These are phyloP conservation scores for Stentor coeruleus DNA, from an alignment of 73 alveolate genomes.

Conservation along the genomic window DNA sequence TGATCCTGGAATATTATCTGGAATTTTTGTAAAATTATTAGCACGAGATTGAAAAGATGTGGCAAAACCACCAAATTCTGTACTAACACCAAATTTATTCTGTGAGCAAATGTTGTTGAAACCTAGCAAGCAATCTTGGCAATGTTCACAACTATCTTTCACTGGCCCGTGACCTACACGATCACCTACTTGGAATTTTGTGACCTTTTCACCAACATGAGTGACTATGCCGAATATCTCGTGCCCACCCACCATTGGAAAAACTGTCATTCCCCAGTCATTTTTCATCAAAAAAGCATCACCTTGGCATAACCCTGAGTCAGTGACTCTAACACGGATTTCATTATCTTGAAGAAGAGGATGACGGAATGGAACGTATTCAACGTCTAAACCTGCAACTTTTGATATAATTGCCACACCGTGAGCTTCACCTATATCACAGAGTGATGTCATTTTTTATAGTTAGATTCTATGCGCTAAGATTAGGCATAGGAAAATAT, in stretches of 20 bases:
- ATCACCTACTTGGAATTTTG: conserved; percentile 40
- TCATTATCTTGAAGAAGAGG: conserved; percentile 55
- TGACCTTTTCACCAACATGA: conserved; percentile 48
- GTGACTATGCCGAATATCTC: conserved; percentile 65
- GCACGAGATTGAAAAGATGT: conserved; percentile 63
- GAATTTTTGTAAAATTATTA: conserved; percentile 57
- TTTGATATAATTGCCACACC: no score
- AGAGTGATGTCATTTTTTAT: no score
- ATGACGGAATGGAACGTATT: conserved; percentile 26
- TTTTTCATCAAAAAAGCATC: conserved; percentile 54
- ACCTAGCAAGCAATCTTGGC: conserved; percentile 43
- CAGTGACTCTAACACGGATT: conserved; percentile 51
- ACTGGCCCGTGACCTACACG: conserved; percentile 58
- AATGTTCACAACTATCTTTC: conserved; percentile 65
- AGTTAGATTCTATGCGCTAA: no score
- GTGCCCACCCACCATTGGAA: conserved; percentile 78
- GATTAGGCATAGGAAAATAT: no score
- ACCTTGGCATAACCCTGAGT: conserved; percentile 67
- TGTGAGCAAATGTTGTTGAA: conserved; percentile 54
- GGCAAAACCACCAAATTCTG: conserved; percentile 73
- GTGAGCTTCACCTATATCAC: no score
- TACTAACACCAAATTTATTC: conserved; percentile 42
- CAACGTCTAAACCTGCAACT: no score
- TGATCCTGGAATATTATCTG: conserved; percentile 37
- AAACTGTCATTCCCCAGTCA: conserved; percentile 49